phyloP scores from a whole-genome alignment of 768 basidiomycete species.

The Calocera viscosa region DNA sequence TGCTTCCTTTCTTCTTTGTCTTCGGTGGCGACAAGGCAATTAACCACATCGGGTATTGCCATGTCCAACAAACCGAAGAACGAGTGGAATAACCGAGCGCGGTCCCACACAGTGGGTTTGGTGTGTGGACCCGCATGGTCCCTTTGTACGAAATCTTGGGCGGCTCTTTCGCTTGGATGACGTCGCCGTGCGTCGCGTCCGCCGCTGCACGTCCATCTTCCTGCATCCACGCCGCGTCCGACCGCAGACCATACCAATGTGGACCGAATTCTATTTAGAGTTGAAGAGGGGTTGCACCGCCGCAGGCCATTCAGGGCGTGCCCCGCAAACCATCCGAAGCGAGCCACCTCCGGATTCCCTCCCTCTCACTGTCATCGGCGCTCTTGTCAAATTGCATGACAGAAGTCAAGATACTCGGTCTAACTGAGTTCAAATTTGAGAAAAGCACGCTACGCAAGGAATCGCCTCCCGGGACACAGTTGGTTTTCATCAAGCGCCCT shows the following conservation, averaged over 20 bases:
- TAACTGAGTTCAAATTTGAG: not conserved
- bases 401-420: not conserved
- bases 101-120: not conserved
- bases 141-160: not conserved
- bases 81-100: not conserved
- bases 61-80: too few relatives aligned
- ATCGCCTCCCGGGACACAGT: not conserved
- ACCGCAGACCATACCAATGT: not conserved
- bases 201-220: not conserved
- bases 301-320: not conserved
- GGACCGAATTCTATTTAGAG: not conserved
- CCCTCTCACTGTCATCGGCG: not conserved
- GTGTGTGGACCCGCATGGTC: not conserved
- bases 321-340: conserved; percentile 8
- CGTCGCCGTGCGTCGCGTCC: not conserved
- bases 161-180: not conserved
- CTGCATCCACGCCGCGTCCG: not conserved
- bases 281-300: not conserved
- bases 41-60: too few relatives aligned
- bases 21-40: not conserved
- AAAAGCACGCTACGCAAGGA: not conserved
- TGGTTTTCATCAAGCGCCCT: not conserved
- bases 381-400: not conserved
- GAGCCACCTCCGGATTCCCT: not conserved
- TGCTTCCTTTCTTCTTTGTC: conserved; percentile 1